Conservation (phyloP, 108 stramenopile genomes). For the Cyclostephanos tholiformis region DNA sequence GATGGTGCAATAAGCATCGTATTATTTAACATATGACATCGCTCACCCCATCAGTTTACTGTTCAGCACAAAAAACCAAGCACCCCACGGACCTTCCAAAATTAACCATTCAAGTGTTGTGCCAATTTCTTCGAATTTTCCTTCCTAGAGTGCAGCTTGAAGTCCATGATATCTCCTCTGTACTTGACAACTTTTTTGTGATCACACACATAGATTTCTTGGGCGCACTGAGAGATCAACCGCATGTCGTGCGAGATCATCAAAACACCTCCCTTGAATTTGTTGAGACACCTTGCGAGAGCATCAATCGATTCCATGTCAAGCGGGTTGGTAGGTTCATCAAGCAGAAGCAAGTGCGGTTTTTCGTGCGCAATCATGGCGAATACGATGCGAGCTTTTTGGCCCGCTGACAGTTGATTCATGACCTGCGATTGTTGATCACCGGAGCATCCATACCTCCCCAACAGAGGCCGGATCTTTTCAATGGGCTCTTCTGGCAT, state of each 20-base stretch:
- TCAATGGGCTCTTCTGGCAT: constrained; percentile 83
- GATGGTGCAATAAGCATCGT: neutral
- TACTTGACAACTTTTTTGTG: constrained; percentile 86
- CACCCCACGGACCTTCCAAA: neutral
- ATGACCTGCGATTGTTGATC: constrained; percentile 82
- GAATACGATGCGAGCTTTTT: constrained; percentile 97
- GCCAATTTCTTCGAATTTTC: constrained; percentile 87
- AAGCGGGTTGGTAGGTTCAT: constrained; percentile 97
- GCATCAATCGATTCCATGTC: constrained; percentile 99
- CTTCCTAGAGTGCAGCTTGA: constrained; percentile 88
- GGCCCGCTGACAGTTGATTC: constrained; percentile 93
- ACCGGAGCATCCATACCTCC: constrained; percentile 96
- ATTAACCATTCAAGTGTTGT: constrained; percentile 91
- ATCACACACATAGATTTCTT: constrained; percentile 98
- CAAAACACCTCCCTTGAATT: constrained; percentile 97
- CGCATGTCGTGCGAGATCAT: constrained; percentile 99
- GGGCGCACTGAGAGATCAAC: constrained; percentile 96
- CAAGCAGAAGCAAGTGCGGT: constrained; percentile 96
- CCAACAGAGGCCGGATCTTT: constrained; percentile 82
- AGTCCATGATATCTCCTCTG: constrained; percentile 93
- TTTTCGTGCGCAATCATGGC: constrained; percentile 95
- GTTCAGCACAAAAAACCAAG: neutral
- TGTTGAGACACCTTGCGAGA: constrained; percentile 93
- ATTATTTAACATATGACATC: neutral
- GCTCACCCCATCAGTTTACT: neutral